A percentile compares a stretch with the other conserved stretches of the same genome.
Conservation (phyloP, 2,329 filamentous ascomycete species). For the Rutstroemia sp. region DNA sequence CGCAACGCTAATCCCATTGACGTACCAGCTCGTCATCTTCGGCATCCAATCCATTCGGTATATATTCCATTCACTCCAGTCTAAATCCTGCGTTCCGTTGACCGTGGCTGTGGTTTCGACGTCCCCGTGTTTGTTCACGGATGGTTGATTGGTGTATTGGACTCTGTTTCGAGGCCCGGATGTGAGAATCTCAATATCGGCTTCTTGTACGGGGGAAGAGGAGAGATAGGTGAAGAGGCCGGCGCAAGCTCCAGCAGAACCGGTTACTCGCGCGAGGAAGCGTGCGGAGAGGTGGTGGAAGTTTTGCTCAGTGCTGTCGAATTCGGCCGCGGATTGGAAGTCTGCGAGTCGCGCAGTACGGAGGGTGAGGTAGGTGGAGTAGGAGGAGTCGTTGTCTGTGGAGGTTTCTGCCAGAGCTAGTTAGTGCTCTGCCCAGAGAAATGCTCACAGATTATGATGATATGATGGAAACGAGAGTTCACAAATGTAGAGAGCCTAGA, state of each 20-base stretch:
- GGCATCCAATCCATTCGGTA: constrained; percentile 30
- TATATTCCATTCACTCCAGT: constrained; percentile 26
- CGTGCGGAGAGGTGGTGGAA: constrained; percentile 25
- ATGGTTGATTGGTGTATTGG: constrained; percentile 29
- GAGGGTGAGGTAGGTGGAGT: constrained; percentile 26
- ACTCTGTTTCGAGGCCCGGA: constrained; percentile 19
- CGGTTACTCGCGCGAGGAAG: constrained; percentile 24
- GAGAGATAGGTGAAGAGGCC: constrained; percentile 28
- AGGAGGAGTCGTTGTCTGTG: constrained; percentile 14
- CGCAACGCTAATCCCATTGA: constrained; percentile 23
- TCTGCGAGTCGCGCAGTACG: constrained; percentile 21
- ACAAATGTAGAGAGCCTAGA: neutral
- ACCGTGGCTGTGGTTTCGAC: constrained; percentile 16
- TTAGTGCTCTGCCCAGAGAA: neutral
- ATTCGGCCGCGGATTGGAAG: constrained; percentile 27
- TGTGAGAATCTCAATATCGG: constrained; percentile 29
- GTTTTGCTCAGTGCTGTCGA: constrained; percentile 23
- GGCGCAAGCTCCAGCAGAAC: constrained; percentile 26
- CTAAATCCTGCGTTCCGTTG: constrained; percentile 16
- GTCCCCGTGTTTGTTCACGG: constrained; percentile 17
- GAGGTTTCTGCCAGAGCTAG: constrained; percentile 14
- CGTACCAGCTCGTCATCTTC: constrained; percentile 24
- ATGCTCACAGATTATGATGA: neutral
- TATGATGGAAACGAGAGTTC: neutral
- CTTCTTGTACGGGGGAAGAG: constrained; percentile 22